Evolutionary conservation across 2,329 filamentous ascomycete genomes (phyloP).

Genomic region (Xylaria sp.): DNA sequence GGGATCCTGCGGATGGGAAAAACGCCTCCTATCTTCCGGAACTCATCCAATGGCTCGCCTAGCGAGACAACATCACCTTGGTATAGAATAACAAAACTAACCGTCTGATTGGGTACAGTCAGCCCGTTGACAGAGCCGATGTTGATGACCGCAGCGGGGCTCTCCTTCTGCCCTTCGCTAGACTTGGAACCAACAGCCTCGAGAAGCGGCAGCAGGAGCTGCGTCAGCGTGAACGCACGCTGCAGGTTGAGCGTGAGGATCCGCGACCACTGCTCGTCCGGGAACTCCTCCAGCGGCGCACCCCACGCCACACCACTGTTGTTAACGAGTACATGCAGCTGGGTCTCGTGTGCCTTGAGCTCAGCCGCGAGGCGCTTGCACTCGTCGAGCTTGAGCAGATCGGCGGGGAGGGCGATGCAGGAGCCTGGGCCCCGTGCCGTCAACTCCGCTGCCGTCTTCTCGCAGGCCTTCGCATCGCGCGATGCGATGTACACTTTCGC

Average conservation of each 20-base stretch:
- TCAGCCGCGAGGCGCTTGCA: slow-evolving; percentile 49
- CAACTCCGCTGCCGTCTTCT: slow-evolving; percentile 50
- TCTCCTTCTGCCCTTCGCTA: slow-evolving; percentile 32
- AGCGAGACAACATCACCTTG: background rate
- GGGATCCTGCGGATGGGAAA: background rate
- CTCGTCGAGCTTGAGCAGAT: slow-evolving; percentile 56
- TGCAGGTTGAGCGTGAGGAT: slow-evolving; percentile 62
- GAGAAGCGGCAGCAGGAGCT: slow-evolving; percentile 54
- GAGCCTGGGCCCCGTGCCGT: slow-evolving; percentile 47
- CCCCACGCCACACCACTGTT: slow-evolving; percentile 64
- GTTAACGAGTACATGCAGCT: slow-evolving; percentile 59
- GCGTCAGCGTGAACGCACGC: slow-evolving; percentile 62
- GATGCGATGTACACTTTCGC: slow-evolving; percentile 62
- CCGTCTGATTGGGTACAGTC: slow-evolving; percentile 50
- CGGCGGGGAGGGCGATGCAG: slow-evolving; percentile 55
- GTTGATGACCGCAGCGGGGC: slow-evolving; percentile 57
- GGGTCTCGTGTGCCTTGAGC: slow-evolving; percentile 43
- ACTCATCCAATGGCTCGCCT: background rate
- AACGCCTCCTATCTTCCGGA: background rate
- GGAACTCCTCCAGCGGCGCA: slow-evolving; percentile 53
- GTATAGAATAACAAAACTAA: slow-evolving; percentile 3
- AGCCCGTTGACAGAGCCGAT: slow-evolving; percentile 61
- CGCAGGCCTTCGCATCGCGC: slow-evolving; percentile 55
- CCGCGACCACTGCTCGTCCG: slow-evolving; percentile 52
- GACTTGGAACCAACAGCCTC: slow-evolving; percentile 40